Conservation (phyloP, 2,329 filamentous ascomycete species). For the Apiospora saccharicola region DNA sequence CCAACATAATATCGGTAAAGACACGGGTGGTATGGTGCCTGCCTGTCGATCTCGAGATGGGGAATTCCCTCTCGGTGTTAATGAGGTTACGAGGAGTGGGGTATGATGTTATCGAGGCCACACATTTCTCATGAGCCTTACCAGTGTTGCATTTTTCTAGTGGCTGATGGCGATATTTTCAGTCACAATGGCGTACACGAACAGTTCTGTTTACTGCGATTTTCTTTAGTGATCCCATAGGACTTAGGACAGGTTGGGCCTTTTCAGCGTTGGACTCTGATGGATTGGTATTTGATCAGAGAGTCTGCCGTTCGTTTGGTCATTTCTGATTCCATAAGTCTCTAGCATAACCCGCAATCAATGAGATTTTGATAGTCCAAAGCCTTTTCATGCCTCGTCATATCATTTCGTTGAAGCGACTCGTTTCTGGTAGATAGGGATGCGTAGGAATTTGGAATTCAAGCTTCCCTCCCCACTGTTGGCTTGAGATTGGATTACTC, state of each 20-base stretch:
- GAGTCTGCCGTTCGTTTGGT: background rate
- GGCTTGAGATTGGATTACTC: background rate
- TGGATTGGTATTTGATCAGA: conserved; percentile 9
- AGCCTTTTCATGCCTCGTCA: background rate
- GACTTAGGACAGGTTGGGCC: background rate
- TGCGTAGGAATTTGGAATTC: background rate
- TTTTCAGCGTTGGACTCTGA: conserved; percentile 15
- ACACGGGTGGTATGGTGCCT: background rate
- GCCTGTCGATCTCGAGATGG: background rate
- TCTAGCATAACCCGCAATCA: background rate
- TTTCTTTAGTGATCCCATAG: conserved; percentile 10
- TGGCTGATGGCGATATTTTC: background rate
- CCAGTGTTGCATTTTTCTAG: background rate
- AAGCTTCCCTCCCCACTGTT: too few relatives aligned
- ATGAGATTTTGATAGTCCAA: background rate
- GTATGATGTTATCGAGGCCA: background rate
- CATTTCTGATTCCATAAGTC: background rate
- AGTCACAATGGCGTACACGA: conserved; percentile 10
- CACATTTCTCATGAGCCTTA: background rate
- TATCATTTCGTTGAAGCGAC: background rate
- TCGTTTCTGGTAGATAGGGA: background rate
- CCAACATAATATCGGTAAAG: background rate
- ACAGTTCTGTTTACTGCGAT: conserved; percentile 7
- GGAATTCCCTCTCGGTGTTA: background rate
- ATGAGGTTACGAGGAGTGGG: background rate